Evolutionary conservation across 2,329 filamentous ascomycete genomes (phyloP), one percentile per base, ranked within the genome.

Genomic region (Atkinsonella hypoxylon): DNA sequence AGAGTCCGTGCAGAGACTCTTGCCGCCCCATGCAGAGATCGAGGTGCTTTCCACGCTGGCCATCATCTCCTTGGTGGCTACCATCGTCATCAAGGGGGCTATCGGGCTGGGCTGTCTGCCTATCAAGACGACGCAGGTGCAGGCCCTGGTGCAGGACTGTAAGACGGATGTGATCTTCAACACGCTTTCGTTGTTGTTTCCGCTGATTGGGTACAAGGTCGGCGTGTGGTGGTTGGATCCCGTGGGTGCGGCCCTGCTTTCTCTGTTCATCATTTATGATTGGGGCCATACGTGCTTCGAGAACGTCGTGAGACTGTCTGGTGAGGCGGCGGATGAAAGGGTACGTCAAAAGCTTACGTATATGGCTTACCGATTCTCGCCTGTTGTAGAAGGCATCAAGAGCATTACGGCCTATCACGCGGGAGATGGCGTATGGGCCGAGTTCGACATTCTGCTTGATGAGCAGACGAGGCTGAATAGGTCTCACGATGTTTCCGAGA

Each of bases 131-230:
- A 87, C 83, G 4, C 87, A 83, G 54, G 88, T 94, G 0, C 63
- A 66, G 13, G 63, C 83, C 4, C 87, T 83, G 54, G 88, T 94
- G 0, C 63, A 66, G 13, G 63, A 66, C 11, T 66, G 63, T 52
- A 67, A 72, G 60, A 83, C 85, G 0, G 85, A 94, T 59, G 85
- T 94, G 10, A 80, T 93, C 18, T 94, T 95, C 76, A 95, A 95
- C 69, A 82, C 79, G 0, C 88, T 91, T 57, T 89, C 84, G 43
- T 88, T 94, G 58, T 76, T 91, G n/a, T 94, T 94, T 60, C 89
- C 89, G 0, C 75, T 93, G 1, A 61, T 85, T 47, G 82, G 82
- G 7, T 70, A 76, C 56, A 70, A 76, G 46, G 69, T 75, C 4
- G 61, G 77, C 22, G 59, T 83, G 13, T 86, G 82, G 82, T 85